Base-by-base conservation (phyloP, 805 yeast genomes). In the Candida pseudofarinosa region DNA sequence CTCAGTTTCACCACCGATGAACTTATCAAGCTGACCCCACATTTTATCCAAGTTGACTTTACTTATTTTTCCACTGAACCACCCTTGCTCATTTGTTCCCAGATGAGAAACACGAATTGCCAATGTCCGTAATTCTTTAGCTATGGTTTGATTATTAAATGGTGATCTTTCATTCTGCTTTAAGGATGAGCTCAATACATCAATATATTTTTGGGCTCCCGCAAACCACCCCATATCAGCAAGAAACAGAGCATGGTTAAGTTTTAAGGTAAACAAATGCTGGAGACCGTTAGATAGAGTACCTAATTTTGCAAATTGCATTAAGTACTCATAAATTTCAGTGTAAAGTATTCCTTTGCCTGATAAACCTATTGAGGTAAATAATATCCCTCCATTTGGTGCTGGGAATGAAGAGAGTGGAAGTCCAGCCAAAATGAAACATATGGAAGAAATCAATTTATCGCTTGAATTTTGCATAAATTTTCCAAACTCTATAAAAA, bases 11-110 rank as follows among this genome's bases (percentile, higher is more conserved):
- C 91, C 97, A 1, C 96, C 97, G 33, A 95, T 83, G 44, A 91
- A 89, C 58, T 88, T 88, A 59, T 88, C 96, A 36, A 88, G 62
- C 35, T 85, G 90, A 8, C 93, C 91, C 96, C 96, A 88, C 41
- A 88, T 83, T 56, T 80, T 84, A 52, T 89, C 95, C 40, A 88
- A 69, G 51, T 79, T 81, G 18, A 84, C 85, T 54, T 82, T 81
- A 12, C 70, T 62, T 41, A 70, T 67, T 42, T 56, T 69, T 16
- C 59, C 50, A 16, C 87, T 83, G 49, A 89, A 76, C 97, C 97
- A 90, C 3, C 89, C 75, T 23, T 77, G 75, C 35, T 74, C 78
- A 17, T 55, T 58, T 19, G 65, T 46, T 3, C 60, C 61, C 19
- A 68, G 53, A 19, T 73, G 78, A 4, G 78, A 68, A 18, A 79